These are phyloP conservation scores for Nicotiana undulata DNA, from an alignment of 257 asterid species.

Conservation along the genomic window DNA sequence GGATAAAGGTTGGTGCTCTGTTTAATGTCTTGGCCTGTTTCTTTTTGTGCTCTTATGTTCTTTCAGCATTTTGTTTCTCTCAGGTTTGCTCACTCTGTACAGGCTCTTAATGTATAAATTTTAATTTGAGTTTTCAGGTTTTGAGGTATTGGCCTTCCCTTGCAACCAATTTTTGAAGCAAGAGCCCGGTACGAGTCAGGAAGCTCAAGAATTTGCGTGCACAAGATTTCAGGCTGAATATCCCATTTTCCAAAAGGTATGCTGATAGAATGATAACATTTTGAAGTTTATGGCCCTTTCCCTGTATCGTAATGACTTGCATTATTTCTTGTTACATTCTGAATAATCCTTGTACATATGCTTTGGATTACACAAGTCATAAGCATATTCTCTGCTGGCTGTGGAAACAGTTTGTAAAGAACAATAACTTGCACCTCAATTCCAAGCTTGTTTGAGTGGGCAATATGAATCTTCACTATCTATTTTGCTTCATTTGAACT, in stretches of 20 bases:
- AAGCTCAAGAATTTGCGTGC: conserved; percentile 77
- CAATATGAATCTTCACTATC: neutral
- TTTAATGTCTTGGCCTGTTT: neutral
- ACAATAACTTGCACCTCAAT: neutral
- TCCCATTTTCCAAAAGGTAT: conserved; percentile 81
- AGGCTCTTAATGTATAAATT: neutral
- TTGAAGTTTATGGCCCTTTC: neutral
- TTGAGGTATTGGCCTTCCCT: conserved; percentile 87
- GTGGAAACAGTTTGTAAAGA: neutral
- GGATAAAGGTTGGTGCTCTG: conserved; percentile 50
- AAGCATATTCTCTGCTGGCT: neutral
- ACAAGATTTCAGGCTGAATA: conserved; percentile 79
- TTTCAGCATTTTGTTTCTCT: neutral
- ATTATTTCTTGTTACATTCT: neutral
- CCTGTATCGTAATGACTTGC: neutral
- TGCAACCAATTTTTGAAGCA: conserved; percentile 88
- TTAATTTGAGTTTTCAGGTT: conserved; percentile 36
- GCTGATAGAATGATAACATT: neutral
- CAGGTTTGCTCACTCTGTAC: neutral
- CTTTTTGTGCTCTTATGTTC: neutral
- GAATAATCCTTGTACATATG: neutral
- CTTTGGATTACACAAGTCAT: neutral
- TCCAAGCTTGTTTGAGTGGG: neutral
- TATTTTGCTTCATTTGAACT: neutral
- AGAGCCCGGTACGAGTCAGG: conserved; percentile 84